A percentile compares a stretch with the other conserved stretches of the same genome.
phyloP scores from a whole-genome alignment of 2,329 filamentous ascomycete genomes.

The Trichoderma cornu-damae region DNA sequence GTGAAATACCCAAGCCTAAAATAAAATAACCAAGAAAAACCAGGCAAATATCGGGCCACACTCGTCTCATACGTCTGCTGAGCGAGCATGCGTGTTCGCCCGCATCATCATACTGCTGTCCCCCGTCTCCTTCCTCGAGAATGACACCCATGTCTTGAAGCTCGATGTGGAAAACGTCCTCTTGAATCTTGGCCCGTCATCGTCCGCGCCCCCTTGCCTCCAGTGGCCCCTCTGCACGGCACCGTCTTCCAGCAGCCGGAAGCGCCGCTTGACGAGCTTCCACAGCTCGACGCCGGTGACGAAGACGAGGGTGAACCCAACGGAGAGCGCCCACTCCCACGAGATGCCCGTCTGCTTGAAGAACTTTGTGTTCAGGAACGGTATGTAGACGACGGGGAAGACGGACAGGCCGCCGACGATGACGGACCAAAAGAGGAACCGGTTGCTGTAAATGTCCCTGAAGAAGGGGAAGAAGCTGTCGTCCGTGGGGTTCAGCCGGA shows the following conservation, averaged over 20 bases:
- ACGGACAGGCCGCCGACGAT: constrained; percentile 56
- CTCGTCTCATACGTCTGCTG: constrained; percentile 6
- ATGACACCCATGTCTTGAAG: constrained; percentile 44
- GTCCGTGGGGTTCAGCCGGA: constrained; percentile 56
- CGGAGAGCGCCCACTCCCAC: constrained; percentile 70
- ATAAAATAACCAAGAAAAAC: neutral
- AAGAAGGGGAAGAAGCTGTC: constrained; percentile 49
- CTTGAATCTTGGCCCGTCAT: constrained; percentile 41
- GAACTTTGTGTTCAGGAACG: constrained; percentile 61
- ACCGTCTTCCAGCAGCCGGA: constrained; percentile 48
- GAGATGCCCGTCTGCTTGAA: constrained; percentile 67
- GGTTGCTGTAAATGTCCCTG: constrained; percentile 62
- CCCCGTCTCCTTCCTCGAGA: constrained; percentile 39
- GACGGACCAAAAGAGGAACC: constrained; percentile 65
- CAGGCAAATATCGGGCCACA: neutral
- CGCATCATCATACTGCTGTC: constrained; percentile 29
- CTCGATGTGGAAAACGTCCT: constrained; percentile 50
- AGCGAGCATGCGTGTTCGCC: constrained; percentile 16
- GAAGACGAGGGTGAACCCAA: constrained; percentile 60
- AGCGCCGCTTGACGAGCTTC: constrained; percentile 62
- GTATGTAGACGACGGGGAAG: constrained; percentile 67
- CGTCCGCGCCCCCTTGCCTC: constrained; percentile 48
- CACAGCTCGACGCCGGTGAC: constrained; percentile 64
- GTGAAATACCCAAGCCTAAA: neutral
- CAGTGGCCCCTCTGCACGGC: constrained; percentile 47